These are phyloP conservation scores for Solanum commersonii DNA, from an alignment of 257 asterid genomes.

Conservation along the genomic window DNA sequence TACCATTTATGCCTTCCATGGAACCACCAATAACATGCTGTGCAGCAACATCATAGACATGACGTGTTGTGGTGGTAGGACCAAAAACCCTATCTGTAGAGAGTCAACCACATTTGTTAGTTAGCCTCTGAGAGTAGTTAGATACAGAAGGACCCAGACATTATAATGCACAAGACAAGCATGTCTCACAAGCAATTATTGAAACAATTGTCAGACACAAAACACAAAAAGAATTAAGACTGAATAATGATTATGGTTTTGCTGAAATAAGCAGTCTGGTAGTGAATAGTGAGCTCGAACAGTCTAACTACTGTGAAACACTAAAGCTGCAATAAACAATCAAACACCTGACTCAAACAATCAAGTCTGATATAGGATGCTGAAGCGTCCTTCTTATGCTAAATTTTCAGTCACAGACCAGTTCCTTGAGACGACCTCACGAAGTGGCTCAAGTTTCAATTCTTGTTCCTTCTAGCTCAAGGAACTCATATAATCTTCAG, in stretches of 20 bases:
- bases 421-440: background rate
- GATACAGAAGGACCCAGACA: background rate
- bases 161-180: background rate
- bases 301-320: background rate
- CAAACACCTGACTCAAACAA: background rate
- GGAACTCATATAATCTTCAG: background rate
- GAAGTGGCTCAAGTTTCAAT: background rate
- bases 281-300: background rate
- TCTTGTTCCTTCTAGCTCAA: background rate
- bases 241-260: background rate
- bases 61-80: constrained; percentile 97
- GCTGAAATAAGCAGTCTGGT: background rate
- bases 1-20: constrained; percentile 97
- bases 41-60: constrained; percentile 93
- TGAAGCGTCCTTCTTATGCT: background rate
- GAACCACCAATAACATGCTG: constrained; percentile 85
- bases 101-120: constrained; percentile 3
- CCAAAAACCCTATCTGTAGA: constrained; percentile 93
- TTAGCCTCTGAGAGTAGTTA: background rate
- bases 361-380: background rate
- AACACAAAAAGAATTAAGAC: background rate
- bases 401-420: background rate
- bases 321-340: background rate
- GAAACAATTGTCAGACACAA: background rate
- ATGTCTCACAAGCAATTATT: background rate